Conservation (phyloP, 2,329 filamentous ascomycete genomes). For the Sarocladium oryzae region DNA sequence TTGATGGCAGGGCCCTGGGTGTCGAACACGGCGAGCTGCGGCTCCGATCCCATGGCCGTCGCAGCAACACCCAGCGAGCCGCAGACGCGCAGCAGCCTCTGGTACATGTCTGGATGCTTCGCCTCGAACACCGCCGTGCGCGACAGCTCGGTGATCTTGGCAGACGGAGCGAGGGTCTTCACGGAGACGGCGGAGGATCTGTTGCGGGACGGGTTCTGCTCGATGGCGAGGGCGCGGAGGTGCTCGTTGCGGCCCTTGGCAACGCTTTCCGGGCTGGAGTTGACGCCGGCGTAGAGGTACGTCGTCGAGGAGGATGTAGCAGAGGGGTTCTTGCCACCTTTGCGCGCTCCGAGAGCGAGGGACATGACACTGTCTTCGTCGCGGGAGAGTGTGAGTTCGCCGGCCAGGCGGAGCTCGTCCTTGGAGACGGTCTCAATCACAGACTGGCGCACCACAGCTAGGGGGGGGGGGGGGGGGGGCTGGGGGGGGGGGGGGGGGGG, state of each 20-base stretch:
- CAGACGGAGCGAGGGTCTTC: conserved; percentile 21
- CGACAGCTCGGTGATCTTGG: conserved; percentile 44
- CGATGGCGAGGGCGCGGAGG: conserved; percentile 67
- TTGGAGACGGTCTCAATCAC: conserved; percentile 65
- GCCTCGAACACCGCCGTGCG: conserved; percentile 47
- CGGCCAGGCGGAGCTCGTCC: conserved; percentile 55
- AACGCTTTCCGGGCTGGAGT: conserved; percentile 67
- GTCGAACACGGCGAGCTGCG: conserved; percentile 77
- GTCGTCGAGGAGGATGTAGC: conserved; percentile 26
- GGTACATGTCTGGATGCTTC: conserved; percentile 39
- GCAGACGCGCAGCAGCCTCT: conserved; percentile 51
- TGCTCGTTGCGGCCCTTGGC: conserved; percentile 76
- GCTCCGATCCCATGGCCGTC: conserved; percentile 67
- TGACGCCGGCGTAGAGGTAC: conserved; percentile 67
- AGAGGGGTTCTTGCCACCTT: conserved; percentile 32
- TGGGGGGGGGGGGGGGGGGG: too few species aligned
- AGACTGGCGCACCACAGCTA: conserved; percentile 38
- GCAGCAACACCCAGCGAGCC: conserved; percentile 67
- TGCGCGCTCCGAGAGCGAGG: conserved; percentile 61
- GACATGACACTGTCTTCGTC: conserved; percentile 88
- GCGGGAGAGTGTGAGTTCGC: conserved; percentile 70
- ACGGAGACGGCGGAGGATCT: conserved; percentile 13
- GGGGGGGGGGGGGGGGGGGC: too few species aligned
- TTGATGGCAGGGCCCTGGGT: conserved; percentile 36
- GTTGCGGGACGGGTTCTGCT: conserved; percentile 28